Percentiles rank a stretch among this genome's conserved stretches.
phyloP scores from a whole-genome alignment of 1,284 basidiomycete genomes.

The Pascua guehoae region DNA sequence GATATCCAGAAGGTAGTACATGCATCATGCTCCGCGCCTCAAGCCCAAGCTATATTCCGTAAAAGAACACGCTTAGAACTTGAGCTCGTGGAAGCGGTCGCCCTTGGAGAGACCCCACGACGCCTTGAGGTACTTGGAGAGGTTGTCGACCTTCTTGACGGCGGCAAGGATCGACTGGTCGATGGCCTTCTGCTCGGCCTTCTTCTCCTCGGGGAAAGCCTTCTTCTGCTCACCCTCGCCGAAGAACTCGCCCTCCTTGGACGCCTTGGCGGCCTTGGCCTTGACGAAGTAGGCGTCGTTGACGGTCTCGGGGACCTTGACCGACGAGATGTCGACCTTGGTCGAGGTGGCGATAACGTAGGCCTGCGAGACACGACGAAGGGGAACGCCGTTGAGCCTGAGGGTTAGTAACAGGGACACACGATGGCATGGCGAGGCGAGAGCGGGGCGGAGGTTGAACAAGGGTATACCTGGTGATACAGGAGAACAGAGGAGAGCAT shows the following conservation, averaged over 20 bases:
- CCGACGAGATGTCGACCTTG: slow-evolving; percentile 76
- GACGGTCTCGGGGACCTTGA: slow-evolving; percentile 76
- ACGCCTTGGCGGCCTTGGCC: slow-evolving; percentile 63
- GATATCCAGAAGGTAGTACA: slow-evolving; percentile 22
- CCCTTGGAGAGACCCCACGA: slow-evolving; percentile 95
- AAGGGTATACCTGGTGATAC: too few relatives aligned
- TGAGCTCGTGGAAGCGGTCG: slow-evolving; percentile 53
- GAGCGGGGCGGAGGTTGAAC: too few relatives aligned
- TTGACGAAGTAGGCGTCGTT: slow-evolving; percentile 96
- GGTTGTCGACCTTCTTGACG: slow-evolving; percentile 88
- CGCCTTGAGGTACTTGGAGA: slow-evolving; percentile 90
- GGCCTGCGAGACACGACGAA: slow-evolving; percentile 97
- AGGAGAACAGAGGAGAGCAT: too few relatives aligned
- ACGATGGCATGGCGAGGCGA: too few relatives aligned
- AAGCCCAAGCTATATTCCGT: slow-evolving; percentile 4
- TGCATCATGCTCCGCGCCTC: slow-evolving; percentile 20
- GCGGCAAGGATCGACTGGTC: slow-evolving; percentile 81
- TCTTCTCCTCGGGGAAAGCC: slow-evolving; percentile 82
- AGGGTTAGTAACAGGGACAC: slow-evolving; percentile 7
- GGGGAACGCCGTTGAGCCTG: slow-evolving; percentile 88
- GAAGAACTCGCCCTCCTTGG: slow-evolving; percentile 95
- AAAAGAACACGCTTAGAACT: slow-evolving; percentile 42
- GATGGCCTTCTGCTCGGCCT: slow-evolving; percentile 82
- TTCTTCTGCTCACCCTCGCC: slow-evolving; percentile 86
- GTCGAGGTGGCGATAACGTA: slow-evolving; percentile 99